Evolutionary conservation across 1,139 yeast species (phyloP).

Genomic region (Saccharomyces hybrid): DNA sequence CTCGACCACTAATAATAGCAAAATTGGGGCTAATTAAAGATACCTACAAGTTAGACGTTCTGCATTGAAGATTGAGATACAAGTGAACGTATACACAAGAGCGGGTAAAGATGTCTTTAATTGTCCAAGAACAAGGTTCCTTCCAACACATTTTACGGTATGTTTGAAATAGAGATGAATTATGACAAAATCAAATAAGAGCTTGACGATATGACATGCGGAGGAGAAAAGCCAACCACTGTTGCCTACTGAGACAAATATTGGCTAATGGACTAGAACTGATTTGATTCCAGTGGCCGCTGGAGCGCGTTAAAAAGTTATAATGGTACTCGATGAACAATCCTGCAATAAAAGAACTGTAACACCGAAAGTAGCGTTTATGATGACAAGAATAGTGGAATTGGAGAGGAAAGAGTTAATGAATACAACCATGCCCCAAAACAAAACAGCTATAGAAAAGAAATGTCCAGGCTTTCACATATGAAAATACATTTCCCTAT

Average conservation of each 20-base stretch:
- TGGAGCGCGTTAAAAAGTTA: not conserved
- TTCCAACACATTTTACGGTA: slow-evolving; percentile 99
- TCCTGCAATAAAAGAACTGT: too few relatives aligned
- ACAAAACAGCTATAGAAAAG: too few relatives aligned
- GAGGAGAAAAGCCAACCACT: not conserved
- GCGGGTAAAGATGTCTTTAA: slow-evolving; percentile 70
- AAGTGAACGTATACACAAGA: slow-evolving; percentile 5
- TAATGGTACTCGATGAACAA: not conserved
- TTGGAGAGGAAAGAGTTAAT: not conserved
- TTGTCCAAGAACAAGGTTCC: slow-evolving; percentile 97
- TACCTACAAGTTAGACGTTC: not conserved
- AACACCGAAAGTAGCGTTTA: not conserved
- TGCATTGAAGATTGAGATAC: not conserved
- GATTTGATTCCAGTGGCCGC: not conserved
- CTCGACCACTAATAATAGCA: not conserved
- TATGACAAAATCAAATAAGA: not conserved
- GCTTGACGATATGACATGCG: not conserved
- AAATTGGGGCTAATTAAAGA: not conserved
- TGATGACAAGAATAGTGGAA: not conserved
- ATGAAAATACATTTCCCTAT: too few relatives aligned
- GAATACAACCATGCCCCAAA: too few relatives aligned
- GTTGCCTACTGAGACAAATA: not conserved
- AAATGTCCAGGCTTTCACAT: too few relatives aligned
- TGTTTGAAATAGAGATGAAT: slow-evolving; percentile 34
- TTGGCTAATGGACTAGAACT: not conserved